Conservation (phyloP, 176 grass and related monocot genomes). For the Ananas comosus region DNA sequence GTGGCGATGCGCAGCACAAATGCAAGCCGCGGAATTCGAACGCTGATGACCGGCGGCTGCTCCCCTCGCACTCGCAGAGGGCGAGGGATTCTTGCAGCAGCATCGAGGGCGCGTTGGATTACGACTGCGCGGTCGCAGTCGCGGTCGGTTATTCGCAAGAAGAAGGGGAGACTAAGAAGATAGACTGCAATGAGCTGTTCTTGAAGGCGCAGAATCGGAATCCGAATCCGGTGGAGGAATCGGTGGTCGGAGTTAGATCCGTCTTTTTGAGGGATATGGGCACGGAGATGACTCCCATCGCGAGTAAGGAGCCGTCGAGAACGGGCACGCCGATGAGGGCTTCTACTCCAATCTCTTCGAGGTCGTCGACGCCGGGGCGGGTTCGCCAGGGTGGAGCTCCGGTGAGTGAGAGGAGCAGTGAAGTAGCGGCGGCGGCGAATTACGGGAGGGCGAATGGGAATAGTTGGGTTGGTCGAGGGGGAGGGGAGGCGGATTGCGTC, state of each 20-base stretch:
- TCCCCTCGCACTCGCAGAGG: conserved; percentile 57
- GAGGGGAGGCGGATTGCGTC: not conserved
- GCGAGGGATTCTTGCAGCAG: conserved; percentile 86
- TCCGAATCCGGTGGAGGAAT: conserved; percentile 2
- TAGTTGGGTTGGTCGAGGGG: conserved; percentile 1
- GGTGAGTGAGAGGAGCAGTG: conserved; percentile 7
- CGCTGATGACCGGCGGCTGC: conserved; percentile 64
- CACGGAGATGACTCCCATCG: conserved; percentile 99
- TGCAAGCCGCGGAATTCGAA: conserved; percentile 69
- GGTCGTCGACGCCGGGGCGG: conserved; percentile 52
- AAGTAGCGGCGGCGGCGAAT: not conserved
- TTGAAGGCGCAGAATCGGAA: not conserved
- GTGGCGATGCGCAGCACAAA: conserved; percentile 19
- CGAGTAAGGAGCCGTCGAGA: conserved; percentile 93
- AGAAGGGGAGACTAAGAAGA: conserved; percentile 75
- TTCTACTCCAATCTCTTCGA: conserved; percentile 65
- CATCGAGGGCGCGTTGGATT: conserved; percentile 56
- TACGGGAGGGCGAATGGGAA: not conserved
- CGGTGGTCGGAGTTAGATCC: conserved; percentile 23
- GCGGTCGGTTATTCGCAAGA: conserved; percentile 19
- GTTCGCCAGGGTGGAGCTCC: conserved; percentile 24
- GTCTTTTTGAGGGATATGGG: conserved; percentile 83
- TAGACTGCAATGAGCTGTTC: conserved; percentile 35
- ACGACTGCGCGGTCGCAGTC: conserved; percentile 29
- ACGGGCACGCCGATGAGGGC: conserved; percentile 64